These are phyloP conservation scores for Teunomyces atbi DNA, from an alignment of 805 yeast genomes.

Conservation along the genomic window DNA sequence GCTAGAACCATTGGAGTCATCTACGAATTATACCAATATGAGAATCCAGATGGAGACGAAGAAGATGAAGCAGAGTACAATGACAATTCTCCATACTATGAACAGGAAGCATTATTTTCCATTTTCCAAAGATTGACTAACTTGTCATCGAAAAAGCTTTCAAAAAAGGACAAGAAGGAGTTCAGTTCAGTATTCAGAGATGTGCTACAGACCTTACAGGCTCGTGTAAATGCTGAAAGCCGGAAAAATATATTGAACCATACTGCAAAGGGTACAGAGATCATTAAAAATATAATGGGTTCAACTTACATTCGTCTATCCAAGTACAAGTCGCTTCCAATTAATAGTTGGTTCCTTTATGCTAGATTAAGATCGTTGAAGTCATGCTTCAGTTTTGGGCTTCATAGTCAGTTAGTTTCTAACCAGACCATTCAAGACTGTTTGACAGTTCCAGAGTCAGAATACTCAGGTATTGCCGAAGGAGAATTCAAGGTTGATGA, in stretches of 20 bases:
- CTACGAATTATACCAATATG: conserved; percentile 52
- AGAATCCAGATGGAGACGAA: conserved; percentile 37
- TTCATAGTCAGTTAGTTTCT: conserved; percentile 47
- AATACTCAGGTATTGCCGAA: conserved; percentile 4
- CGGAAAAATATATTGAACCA: conserved; percentile 36
- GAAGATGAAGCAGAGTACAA: conserved; percentile 41
- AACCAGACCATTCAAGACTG: conserved; percentile 34
- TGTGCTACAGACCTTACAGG: conserved; percentile 47
- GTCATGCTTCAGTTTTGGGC: conserved; percentile 52
- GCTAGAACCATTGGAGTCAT: conserved; percentile 55
- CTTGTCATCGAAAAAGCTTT: conserved; percentile 53
- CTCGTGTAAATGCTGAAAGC: conserved; percentile 33
- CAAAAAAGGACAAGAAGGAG: conserved; percentile 62
- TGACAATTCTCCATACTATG: conserved; percentile 51
- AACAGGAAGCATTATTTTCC: conserved; percentile 45
- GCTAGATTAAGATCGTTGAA: conserved; percentile 47
- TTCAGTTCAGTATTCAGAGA: conserved; percentile 61
- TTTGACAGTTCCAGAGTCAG: conserved; percentile 30
- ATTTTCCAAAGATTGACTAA: conserved; percentile 44
- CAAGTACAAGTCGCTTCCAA: conserved; percentile 45
- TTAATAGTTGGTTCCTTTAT: conserved; percentile 51
- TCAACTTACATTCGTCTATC: conserved; percentile 42
- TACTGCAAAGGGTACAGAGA: conserved; percentile 35
- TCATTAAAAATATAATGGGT: conserved; percentile 28
- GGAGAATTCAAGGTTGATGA: conserved; percentile 8